These are phyloP conservation scores for Nasturtium officinale DNA, from an alignment of 345 rosid genomes.

Conservation along the genomic window DNA sequence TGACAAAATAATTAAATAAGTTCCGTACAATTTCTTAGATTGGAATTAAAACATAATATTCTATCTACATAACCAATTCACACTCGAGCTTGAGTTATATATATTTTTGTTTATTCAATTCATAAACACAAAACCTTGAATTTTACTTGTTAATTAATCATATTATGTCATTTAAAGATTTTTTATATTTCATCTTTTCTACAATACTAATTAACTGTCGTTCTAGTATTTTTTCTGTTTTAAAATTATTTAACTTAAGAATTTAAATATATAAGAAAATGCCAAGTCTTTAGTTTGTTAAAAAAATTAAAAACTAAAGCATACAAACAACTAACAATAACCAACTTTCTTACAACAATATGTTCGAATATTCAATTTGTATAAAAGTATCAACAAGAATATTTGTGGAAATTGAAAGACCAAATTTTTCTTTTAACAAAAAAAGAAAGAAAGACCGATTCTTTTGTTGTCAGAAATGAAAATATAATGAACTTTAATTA, in stretches of 20 bases:
- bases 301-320: not conserved
- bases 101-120: not conserved
- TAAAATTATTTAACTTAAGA: not conserved
- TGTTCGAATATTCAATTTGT: not conserved
- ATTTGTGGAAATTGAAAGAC: not conserved
- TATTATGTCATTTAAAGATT: not conserved
- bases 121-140: not conserved
- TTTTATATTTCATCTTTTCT: not conserved
- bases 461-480: not conserved
- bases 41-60: not conserved
- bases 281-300: not conserved
- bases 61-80: not conserved
- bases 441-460: not conserved
- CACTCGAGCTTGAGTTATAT: not conserved
- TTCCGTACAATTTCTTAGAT: conserved; percentile 16
- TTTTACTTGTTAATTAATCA: conserved; percentile 6
- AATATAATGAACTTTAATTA: not conserved
- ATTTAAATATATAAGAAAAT: not conserved
- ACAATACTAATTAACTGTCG: not conserved
- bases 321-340: not conserved
- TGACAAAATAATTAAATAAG: not conserved
- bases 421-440: not conserved
- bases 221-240: not conserved
- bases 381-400: not conserved
- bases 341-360: not conserved